Base-by-base conservation (phyloP, 2,329 filamentous ascomycete species). In the Polytolypa hystricis region DNA sequence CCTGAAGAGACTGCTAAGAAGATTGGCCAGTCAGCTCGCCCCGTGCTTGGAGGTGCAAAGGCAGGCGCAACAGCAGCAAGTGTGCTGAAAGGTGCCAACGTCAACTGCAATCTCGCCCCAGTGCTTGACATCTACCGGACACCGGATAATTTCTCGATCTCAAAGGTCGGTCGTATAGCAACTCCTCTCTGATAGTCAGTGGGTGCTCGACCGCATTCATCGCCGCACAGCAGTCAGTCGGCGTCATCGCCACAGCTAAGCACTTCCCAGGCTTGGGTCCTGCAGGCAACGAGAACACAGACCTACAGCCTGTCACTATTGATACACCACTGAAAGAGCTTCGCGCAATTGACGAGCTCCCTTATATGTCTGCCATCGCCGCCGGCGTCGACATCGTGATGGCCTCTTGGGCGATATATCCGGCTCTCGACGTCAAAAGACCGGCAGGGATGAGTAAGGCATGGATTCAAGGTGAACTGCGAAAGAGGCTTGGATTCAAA, bases 341-440 rank as follows among this genome's bases (percentile, higher is more conserved):
- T n/a, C 45, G 44, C 0, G 12, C 33, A 1, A 42, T 55, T 4
- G 53, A 56, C 18, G 48, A 51, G 37, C 30, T 34, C 3, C 53
- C 52, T 2, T 56, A 52, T 14, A 30, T 30, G 0, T 26, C 38
- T 6, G 50, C 49, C 2, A 54, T 56, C 25, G 37, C 44, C 3
- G 49, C 48, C 2, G 53, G 48, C 4, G 40, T 55, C 1, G 50
- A 52, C 11, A 55, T 55, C 48, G 44, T 54, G 1, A 56, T 56
- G 55, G 37, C 43, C 9, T 55, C 52, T 2, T 54, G 51, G 53
- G 49, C 51, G n/a, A 14, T 53, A 1, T 55, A 57, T 33, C 50
- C 52, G 1, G 38, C 42, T 5, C 30, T 56, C n/a, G 54, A 56
- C 18, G 18, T 45, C 3, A 32, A 45, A 18, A 43, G 42, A 11